These are phyloP conservation scores for Rosa hybrid DNA, from an alignment of 331 rosid genomes.

Conservation along the genomic window DNA sequence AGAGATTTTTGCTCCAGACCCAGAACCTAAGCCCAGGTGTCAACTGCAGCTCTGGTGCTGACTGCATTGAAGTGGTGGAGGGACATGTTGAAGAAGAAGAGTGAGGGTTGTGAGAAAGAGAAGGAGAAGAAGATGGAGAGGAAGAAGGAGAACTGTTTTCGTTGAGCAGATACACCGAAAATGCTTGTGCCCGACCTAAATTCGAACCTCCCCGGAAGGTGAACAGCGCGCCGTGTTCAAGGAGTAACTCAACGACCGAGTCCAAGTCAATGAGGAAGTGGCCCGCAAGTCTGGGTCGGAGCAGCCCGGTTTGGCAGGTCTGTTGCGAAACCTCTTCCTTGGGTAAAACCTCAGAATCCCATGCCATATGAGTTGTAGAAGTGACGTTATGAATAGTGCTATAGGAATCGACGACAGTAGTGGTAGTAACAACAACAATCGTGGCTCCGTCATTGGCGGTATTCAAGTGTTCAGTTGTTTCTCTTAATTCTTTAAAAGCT, in stretches of 20 bases:
- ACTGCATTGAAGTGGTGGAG: conserved; percentile 85
- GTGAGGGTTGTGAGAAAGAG: conserved; percentile 33
- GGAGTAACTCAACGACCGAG: conserved; percentile 92
- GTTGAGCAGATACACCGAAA: conserved; percentile 90
- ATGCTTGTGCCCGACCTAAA: conserved; percentile 62
- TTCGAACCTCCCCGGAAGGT: conserved; percentile 69
- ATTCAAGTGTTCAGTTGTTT: no score
- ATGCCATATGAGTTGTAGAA: conserved; percentile 59
- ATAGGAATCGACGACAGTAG: conserved; percentile 10
- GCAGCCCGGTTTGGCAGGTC: conserved; percentile 93
- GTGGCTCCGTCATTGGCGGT: no score
- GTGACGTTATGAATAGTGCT: conserved; percentile 48
- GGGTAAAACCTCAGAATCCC: conserved; percentile 26
- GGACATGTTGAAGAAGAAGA: conserved; percentile 76
- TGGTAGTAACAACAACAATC: conserved; percentile 2
- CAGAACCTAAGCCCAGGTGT: conserved; percentile 37
- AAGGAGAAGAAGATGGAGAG: conserved; percentile 27
- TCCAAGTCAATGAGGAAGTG: conserved; percentile 83
- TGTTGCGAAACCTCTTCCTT: conserved; percentile 37
- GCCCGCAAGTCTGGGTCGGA: conserved; percentile 90
- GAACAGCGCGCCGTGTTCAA: conserved; percentile 94
- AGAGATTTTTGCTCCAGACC: conserved; percentile 14
- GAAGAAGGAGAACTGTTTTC: conserved; percentile 79
- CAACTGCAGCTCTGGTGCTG: conserved; percentile 19
- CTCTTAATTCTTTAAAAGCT: no score